Base-by-base conservation (phyloP, 2,329 filamentous ascomycete genomes). In the Verticillium dahliae region DNA sequence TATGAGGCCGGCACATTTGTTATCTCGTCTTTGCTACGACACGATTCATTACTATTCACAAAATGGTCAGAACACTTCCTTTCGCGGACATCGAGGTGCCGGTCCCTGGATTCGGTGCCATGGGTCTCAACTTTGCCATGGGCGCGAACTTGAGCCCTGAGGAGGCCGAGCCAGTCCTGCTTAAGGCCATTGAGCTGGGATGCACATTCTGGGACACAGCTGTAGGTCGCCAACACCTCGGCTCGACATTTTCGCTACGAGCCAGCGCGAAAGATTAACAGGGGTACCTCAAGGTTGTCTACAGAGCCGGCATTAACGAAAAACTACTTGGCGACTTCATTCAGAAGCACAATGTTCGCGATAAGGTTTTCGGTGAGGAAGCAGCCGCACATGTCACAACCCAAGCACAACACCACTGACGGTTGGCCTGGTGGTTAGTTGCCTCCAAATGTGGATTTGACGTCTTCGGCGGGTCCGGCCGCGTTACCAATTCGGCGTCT, bases 241-340 rank as follows among this genome's bases (percentile, higher is more conserved):
- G 27, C 27, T 31, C 27, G 27, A 31, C 27, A 31, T 31, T 4
- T 31, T 31, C 27, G 27, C 27, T 31, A 31, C 3, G 5, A 31
- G 27, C 27, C 27, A 31, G 27, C 5, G 27, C 27, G 5, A 31
- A 13, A 56, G 3, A 27, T 13, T 41, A 15, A 41, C 38, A 14
- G 6, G 14, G 37, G 4, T 6, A 15, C n/a, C 13, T 13, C 15
- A 27, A 80, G 77, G 78, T 81, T 31, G 72, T 75, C 4, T 82
- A 81, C 62, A 66, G 71, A 67, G 73, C 74, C 1, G 79, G 79
- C 37, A 72, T 80, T 13, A 81, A 82, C 56, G 80, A 82, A 60
- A 80, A 79, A 67, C 73, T 82, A 0, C 68, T 81, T 0, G 79
- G 78, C 3, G 76, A 80, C 35, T 81, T 81, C 62, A 79, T 81